Base-by-base conservation (phyloP, 169 alveolate species). In the Eimeria acervulina region DNA sequence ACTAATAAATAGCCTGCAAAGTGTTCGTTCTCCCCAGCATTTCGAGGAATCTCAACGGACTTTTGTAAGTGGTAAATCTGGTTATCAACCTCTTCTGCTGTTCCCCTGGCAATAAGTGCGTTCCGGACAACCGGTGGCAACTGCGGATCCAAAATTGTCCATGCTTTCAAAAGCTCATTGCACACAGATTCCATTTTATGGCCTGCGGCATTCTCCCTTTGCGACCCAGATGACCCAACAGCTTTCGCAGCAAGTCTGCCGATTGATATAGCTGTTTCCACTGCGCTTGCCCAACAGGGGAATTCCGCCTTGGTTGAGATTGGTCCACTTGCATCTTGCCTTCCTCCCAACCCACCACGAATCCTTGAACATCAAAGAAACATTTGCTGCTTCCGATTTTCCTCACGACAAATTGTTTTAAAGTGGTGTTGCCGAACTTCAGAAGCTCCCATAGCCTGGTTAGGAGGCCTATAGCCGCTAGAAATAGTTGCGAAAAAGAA, bases 41-140 rank as follows among this genome's bases (percentile, higher is more conserved):
- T 87, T 40, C 61, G 83, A 87, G 83, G 84, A 63, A 61, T 47
- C 78, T 40, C 81, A 31, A 87, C 42, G 2, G 94, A 63, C 4
- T 87, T 87, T 38, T 87, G 94, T 26, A 87, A n/a, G 12, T 19
- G 44, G 68, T 40, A 51, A 26, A 87, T 76, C 84, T 87, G 83
- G 68, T 36, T 66, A 38, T 87, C 81, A 33, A 87, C 94, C 55
- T 59, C 83, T 61, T 59, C 63, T 26, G 83, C 66, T 19, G 94
- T 26, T 38, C 94, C 94, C 66, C 74, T 63, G 83, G 6, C 38
- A 38, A 87, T 63, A 26, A 59, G 33, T 40, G 80, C 94, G 31
- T 12, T 61, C 61, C 81, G 94, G 28, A 87, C 94, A 61, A 63
- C 74, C 63, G 61, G 94, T 12, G 94, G 94, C 94, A 87, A 38